Percentiles rank a stretch among this genome's conserved stretches.
phyloP scores from a whole-genome alignment of 2,329 filamentous ascomycete genomes.

The Decorospora gaudefroyi region DNA sequence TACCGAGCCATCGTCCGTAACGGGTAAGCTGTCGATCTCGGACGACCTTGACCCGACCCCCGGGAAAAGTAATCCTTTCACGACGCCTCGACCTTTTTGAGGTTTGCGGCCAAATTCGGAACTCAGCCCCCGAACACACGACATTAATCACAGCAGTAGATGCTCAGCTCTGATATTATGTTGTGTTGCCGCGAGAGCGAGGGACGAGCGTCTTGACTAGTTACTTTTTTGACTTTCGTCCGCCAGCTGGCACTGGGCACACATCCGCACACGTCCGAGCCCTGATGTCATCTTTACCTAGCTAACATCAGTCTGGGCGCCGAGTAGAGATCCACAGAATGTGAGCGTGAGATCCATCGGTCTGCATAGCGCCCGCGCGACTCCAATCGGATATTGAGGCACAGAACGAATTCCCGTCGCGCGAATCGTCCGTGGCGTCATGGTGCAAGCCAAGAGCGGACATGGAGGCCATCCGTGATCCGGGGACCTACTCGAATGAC shows the following conservation, averaged over 20 bases:
- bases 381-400: constrained; percentile 1
- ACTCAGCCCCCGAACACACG: too few relatives aligned
- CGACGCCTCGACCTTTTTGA: too few relatives aligned
- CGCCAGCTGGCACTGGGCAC: too few relatives aligned
- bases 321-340: background rate
- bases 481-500: constrained; percentile 9
- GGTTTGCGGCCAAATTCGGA: too few relatives aligned
- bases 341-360: background rate
- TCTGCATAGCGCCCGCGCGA: background rate
- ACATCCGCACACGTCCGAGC: constrained; percentile 3
- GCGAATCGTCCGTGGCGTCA: constrained; percentile 3
- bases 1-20: constrained; percentile 11
- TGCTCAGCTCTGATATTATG: too few relatives aligned
- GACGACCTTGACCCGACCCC: too few relatives aligned
- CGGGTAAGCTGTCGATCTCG: constrained; percentile 8
- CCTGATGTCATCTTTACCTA: constrained; percentile 7
- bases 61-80: background rate
- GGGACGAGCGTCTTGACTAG: too few relatives aligned
- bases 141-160: too few relatives aligned
- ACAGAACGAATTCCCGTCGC: constrained; percentile 1
- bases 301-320: constrained; percentile 3
- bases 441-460: constrained; percentile 4
- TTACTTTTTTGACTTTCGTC: too few relatives aligned
- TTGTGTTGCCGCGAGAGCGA: too few relatives aligned
- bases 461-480: constrained; percentile 5